Evolutionary conservation across 257 asterid species (phyloP).

Genomic region (Ophiorrhiza pumila): DNA sequence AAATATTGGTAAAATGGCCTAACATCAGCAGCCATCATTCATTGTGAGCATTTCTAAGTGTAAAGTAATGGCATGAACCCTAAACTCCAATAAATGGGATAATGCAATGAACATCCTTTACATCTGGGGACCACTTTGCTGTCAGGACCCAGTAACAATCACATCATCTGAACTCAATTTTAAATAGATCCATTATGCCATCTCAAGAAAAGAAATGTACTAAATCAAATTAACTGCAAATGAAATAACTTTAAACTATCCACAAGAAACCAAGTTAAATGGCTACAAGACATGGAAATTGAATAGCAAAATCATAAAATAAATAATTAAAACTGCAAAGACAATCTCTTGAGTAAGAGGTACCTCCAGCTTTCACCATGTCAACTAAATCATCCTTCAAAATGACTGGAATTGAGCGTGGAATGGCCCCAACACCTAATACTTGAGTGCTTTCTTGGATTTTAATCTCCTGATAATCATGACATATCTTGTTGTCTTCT

Average conservation of each 20-base stretch:
- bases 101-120: slow-evolving; percentile 90
- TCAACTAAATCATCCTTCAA: slow-evolving; percentile 97
- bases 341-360: slow-evolving; percentile 9
- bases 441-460: slow-evolving; percentile 96
- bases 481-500: slow-evolving; percentile 78
- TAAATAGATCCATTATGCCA: slow-evolving; percentile 17
- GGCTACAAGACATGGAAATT: neutral
- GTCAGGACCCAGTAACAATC: slow-evolving; percentile 83
- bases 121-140: slow-evolving; percentile 81
- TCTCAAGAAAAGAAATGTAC: slow-evolving; percentile 5
- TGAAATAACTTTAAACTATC: neutral
- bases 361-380: slow-evolving; percentile 98
- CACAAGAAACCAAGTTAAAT: neutral
- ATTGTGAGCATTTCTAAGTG: too few species aligned
- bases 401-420: slow-evolving; percentile 91
- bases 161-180: slow-evolving; percentile 70
- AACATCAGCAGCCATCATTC: too few species aligned
- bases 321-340: neutral
- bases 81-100: too few species aligned
- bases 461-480: slow-evolving; percentile 96
- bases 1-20: too few species aligned
- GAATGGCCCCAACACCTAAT: slow-evolving; percentile 96
- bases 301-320: neutral
- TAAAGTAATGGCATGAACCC: too few species aligned
- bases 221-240: neutral